These are phyloP conservation scores for Cladophialophora exuberans DNA, from an alignment of 2,329 filamentous ascomycete species.

Conservation along the genomic window DNA sequence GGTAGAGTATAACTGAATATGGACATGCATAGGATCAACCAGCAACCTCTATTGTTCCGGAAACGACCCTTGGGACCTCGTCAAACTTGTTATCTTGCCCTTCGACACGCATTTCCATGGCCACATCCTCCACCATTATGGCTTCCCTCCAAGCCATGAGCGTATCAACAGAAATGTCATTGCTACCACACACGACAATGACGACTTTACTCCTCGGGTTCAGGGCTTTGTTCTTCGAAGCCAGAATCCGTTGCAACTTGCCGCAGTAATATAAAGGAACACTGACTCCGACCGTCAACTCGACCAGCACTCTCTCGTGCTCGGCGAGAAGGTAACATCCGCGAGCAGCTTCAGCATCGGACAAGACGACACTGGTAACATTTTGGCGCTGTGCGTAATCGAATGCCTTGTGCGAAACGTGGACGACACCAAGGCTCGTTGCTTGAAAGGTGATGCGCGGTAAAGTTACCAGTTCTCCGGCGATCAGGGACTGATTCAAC, in stretches of 20 bases:
- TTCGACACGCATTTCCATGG: too few species aligned
- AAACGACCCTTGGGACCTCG: too few species aligned
- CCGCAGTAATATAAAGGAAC: conserved; percentile 42
- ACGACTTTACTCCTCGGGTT: conserved; percentile 73
- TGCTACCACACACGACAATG: conserved; percentile 81
- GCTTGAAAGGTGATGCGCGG: conserved; percentile 74
- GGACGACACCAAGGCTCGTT: conserved; percentile 71
- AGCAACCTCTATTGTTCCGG: too few species aligned
- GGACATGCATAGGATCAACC: background rate
- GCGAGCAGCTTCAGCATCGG: conserved; percentile 76
- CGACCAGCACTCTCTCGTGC: conserved; percentile 78
- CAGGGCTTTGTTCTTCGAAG: conserved; percentile 41
- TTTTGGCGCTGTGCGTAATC: conserved; percentile 59
- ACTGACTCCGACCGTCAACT: conserved; percentile 81
- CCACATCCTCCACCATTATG: conserved; percentile 3
- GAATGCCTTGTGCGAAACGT: conserved; percentile 69
- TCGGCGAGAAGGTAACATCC: conserved; percentile 77
- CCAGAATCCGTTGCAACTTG: conserved; percentile 1
- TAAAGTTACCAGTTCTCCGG: conserved; percentile 62
- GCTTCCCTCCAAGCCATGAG: conserved; percentile 56
- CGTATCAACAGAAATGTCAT: conserved; percentile 65
- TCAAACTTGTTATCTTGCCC: too few species aligned
- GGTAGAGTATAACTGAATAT: too few species aligned
- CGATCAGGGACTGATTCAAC: conserved; percentile 62
- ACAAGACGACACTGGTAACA: conserved; percentile 65